Percentiles rank a stretch among this genome's conserved stretches.
Evolutionary conservation across 208 protist genomes (phyloP).

Genomic region (Strigomonas galati): DNA sequence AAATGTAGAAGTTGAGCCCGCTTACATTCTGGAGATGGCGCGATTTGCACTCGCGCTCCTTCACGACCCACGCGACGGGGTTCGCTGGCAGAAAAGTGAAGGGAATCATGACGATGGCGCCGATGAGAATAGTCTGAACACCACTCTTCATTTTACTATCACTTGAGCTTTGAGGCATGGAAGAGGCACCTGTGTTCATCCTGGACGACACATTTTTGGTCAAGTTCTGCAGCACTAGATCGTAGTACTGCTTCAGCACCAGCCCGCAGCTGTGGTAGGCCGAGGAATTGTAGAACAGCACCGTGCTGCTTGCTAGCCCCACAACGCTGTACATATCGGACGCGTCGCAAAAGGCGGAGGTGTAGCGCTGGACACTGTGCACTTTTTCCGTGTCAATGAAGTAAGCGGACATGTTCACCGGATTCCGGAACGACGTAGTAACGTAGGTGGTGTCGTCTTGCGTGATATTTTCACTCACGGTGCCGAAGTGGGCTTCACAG

Average conservation of each 20-base stretch:
- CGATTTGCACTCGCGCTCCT: slow-evolving; percentile 52
- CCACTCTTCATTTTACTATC: slow-evolving; percentile 2
- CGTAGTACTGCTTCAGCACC: slow-evolving; percentile 46
- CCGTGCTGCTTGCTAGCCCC: slow-evolving; percentile 26
- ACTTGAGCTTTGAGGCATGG: too few relatives aligned
- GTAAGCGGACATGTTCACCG: slow-evolving; percentile 70
- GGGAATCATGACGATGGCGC: slow-evolving; percentile 60
- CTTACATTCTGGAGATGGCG: slow-evolving; percentile 60
- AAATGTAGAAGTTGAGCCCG: slow-evolving; percentile 45
- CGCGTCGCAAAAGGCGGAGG: too few relatives aligned
- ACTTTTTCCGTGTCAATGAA: slow-evolving; percentile 39
- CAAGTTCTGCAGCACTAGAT: slow-evolving; percentile 74
- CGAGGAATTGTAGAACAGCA: slow-evolving; percentile 35
- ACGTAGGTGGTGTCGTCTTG: too few relatives aligned
- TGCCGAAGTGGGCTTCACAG: too few relatives aligned
- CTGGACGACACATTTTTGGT: slow-evolving; percentile 81
- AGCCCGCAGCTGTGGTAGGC: slow-evolving; percentile 33
- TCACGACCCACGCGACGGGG: slow-evolving; percentile 50
- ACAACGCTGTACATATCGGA: too few relatives aligned
- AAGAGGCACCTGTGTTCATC: too few relatives aligned
- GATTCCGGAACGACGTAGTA: too few relatives aligned
- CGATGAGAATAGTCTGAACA: slow-evolving; percentile 40
- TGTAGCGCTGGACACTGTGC: slow-evolving; percentile 36
- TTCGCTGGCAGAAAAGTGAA: slow-evolving; percentile 70
- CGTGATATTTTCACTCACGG: too few relatives aligned